A percentile compares a stretch with the other conserved stretches of the same genome.
Evolutionary conservation across 257 asterid genomes (phyloP).

Genomic region (Penstemon eatonii): DNA sequence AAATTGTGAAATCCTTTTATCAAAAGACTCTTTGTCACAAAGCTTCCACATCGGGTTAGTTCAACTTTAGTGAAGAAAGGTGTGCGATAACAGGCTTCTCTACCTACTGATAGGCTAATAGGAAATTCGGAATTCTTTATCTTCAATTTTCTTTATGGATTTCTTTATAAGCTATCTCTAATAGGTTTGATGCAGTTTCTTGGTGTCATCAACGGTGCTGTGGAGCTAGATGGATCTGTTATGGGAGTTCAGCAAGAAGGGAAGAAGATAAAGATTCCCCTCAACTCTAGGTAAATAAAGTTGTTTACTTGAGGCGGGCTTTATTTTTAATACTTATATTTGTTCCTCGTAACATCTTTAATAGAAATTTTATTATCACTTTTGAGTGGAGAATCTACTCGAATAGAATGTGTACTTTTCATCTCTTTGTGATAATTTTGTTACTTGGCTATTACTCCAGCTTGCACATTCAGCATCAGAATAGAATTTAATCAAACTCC

Average conservation of each 20-base stretch:
- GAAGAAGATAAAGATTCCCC: conserved; percentile 86
- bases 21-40: conserved; percentile 12
- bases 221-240: conserved; percentile 82
- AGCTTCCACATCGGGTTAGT: conserved; percentile 3
- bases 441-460: conserved; percentile 13
- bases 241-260: conserved; percentile 95
- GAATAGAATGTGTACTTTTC: conserved; percentile 16
- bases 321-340: conserved; percentile 6
- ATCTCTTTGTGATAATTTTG: not conserved
- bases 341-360: not conserved
- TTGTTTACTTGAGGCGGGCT: not conserved
- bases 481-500: not conserved
- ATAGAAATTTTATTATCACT: not conserved
- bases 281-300: conserved; percentile 73
- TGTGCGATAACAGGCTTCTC: conserved; percentile 7
- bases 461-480: not conserved
- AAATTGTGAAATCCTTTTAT: conserved; percentile 19
- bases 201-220: conserved; percentile 86
- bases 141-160: conserved; percentile 24
- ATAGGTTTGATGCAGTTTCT: conserved; percentile 76
- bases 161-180: conserved; percentile 46
- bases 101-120: conserved; percentile 14
- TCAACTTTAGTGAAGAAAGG: conserved; percentile 8
- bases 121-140: not conserved
- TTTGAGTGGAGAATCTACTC: conserved; percentile 15